phyloP scores from a whole-genome alignment of 2,329 filamentous ascomycete genomes.

The Madurella fahalii region DNA sequence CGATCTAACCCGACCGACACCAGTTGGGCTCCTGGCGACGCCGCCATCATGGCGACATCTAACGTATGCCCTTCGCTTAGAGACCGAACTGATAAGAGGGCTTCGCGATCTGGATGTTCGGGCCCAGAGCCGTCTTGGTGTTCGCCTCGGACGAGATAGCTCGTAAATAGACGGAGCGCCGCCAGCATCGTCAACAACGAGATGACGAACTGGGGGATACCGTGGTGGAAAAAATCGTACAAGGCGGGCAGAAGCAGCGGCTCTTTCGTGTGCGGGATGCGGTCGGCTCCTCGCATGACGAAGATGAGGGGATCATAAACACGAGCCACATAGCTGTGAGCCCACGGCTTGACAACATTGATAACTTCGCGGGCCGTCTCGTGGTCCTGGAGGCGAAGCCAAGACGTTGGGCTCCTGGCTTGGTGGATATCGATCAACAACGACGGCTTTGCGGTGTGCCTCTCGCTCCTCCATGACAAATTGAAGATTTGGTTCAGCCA shows the following conservation, averaged over 20 bases:
- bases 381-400: conserved; percentile 73
- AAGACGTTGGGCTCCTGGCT: conserved; percentile 69
- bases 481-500: conserved; percentile 34
- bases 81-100: conserved; percentile 56
- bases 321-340: conserved; percentile 67
- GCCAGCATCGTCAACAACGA: conserved; percentile 60
- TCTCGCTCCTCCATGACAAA: conserved; percentile 27
- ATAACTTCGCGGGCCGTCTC: conserved; percentile 75
- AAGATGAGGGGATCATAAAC: conserved; percentile 74
- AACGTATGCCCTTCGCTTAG: conserved; percentile 61
- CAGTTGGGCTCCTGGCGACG: conserved; percentile 60
- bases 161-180: conserved; percentile 66
- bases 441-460: conserved; percentile 32
- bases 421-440: conserved; percentile 63
- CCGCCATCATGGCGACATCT: conserved; percentile 62
- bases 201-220: conserved; percentile 56
- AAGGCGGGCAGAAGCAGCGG: conserved; percentile 52
- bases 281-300: conserved; percentile 64
- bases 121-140: conserved; percentile 43
- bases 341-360: conserved; percentile 66
- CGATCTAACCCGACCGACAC: conserved; percentile 69
- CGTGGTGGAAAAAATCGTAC: conserved; percentile 64
- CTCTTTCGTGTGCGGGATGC: conserved; percentile 50
- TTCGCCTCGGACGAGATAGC: conserved; percentile 68
- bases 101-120: conserved; percentile 43